Evolutionary conservation across 1,284 basidiomycete genomes (phyloP), one percentile per base, ranked within the genome.

Genomic region (Malassezia brasiliensis): DNA sequence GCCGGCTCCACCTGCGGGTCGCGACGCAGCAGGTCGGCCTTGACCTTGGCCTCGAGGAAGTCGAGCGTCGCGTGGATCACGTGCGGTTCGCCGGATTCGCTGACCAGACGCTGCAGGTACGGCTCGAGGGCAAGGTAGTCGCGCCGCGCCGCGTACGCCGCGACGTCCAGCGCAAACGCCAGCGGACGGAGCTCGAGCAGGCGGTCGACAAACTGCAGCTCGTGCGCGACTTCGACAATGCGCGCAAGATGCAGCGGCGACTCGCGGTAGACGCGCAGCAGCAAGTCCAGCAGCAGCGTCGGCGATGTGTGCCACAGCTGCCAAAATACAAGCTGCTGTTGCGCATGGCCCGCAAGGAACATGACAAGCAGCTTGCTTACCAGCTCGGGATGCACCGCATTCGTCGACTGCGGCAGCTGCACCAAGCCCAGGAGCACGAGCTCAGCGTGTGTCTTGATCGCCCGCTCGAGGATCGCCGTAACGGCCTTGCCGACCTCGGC

Each of bases 121-220:
- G 93, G 89, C 77, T 96, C 91, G 47, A 98, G 80, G 67, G 96
- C 90, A 66, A 98, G 80, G 69, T 90, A 88, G 74, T 98, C 93
- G 65, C 90, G 80, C 45, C 90, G 85, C 39, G 89, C 90, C 2
- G 91, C 91, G 22, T 96, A 78, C 5, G 90, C 85, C 14, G 94
- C 94, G 37, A 96, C 85, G 72, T 99, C 94, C 28, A 74, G 63
- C 22, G 69, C 47, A 93, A 82, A 15, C 86, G 85, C 83, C 61
- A 90, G 87, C 1, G 90, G 88, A 11, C 85, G 83, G 37, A 88
- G 84, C 66, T 89, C 86, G 47, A 98, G 81, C 19, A 96, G 80
- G 22, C 86, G 82, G 72, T 93, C 89, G 52, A 98, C 80, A 63
- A 87, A 88, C 78, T 91, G 90, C 57, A 96, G 81, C 67, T 96